Base-by-base conservation (phyloP, 805 yeast genomes). In the Wickerhamiella alocasiicola region DNA sequence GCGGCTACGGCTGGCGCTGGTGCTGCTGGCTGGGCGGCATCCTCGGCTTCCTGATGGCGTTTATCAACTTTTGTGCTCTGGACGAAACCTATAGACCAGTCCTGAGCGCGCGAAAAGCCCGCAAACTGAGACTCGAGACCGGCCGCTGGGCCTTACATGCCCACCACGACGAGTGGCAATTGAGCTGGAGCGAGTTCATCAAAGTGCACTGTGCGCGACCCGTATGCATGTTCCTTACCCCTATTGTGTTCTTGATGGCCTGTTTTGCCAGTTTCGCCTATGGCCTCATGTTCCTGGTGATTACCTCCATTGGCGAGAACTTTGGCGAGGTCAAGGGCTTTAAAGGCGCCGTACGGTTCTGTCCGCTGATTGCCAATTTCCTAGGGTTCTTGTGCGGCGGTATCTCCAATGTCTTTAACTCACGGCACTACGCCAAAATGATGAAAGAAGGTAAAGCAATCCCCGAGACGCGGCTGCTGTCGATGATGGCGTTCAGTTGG, bases 121-220 rank as follows among this genome's bases (percentile, higher is more conserved):
- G 60, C 42, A 67, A 59, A 51, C 54, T 84, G 51, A 72, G 95
- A 62, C 67, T 72, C 52, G 76, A 74, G 55, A 81, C 95, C 3
- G 85, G 91, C 33, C 78, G 83, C 53, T 67, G 68, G 46, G 79
- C 78, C 52, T 78, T 82, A 46, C 85, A 85, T 82, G 81, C 96
- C 20, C 93, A 81, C 63, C 93, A 82, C 57, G 96, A 87, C 13
- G 91, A 88, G 24, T 75, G 73, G 55, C 83, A 83, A 36, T 58
- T 84, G 57, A 63, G 80, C 1, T 56, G 81, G 35, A 65, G 63
- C 25, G 94, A 85, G 57, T 66, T 87, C 58, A 50, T 83, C 45
- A 69, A 73, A 45, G 72, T 81, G 18, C 82, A 85, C 64, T 67
- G 85, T 42, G 61, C 74, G 50, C 71, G 95, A 52, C 97, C 97